These are phyloP conservation scores for Echinosophora koreensis DNA, from an alignment of 306 rosid genomes.

Conservation along the genomic window DNA sequence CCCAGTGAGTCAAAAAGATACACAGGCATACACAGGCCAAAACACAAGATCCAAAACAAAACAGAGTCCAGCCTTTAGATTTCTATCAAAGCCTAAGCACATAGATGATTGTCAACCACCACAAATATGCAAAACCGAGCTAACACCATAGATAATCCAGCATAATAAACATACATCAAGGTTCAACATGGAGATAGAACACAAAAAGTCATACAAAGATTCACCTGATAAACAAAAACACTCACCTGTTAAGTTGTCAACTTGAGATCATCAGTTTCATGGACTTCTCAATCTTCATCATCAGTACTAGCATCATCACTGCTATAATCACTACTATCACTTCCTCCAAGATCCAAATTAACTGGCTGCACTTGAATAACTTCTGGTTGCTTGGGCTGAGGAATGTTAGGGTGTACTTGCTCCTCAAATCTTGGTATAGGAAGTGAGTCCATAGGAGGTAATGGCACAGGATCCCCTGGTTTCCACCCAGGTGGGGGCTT, in stretches of 20 bases:
- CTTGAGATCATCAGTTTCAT: slow-evolving; percentile 32
- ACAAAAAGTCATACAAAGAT: too few species aligned
- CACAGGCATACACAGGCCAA: too few species aligned
- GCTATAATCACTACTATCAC: slow-evolving; percentile 89
- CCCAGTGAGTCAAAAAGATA: slow-evolving; percentile 51
- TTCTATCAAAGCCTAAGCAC: too few species aligned
- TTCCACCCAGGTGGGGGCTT: slow-evolving; percentile 97
- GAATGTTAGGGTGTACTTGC: slow-evolving; percentile 63
- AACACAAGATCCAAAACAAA: too few species aligned
- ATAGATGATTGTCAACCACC: too few species aligned
- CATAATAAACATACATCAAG: too few species aligned
- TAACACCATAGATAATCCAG: too few species aligned
- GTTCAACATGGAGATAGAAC: too few species aligned
- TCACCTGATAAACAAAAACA: neutral
- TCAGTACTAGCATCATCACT: slow-evolving; percentile 87
- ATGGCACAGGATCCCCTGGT: slow-evolving; percentile 92
- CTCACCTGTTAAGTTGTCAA: slow-evolving; percentile 31
- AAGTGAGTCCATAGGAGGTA: slow-evolving; percentile 74
- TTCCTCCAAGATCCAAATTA: slow-evolving; percentile 87
- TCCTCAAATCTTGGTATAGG: slow-evolving; percentile 70
- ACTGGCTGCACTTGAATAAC: slow-evolving; percentile 90
- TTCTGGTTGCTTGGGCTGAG: slow-evolving; percentile 70
- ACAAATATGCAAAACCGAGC: too few species aligned
- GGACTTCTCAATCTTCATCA: slow-evolving; percentile 67
- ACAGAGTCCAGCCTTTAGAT: too few species aligned